phyloP scores from a whole-genome alignment of 306 rosid species.

The Rosa chinensis region DNA sequence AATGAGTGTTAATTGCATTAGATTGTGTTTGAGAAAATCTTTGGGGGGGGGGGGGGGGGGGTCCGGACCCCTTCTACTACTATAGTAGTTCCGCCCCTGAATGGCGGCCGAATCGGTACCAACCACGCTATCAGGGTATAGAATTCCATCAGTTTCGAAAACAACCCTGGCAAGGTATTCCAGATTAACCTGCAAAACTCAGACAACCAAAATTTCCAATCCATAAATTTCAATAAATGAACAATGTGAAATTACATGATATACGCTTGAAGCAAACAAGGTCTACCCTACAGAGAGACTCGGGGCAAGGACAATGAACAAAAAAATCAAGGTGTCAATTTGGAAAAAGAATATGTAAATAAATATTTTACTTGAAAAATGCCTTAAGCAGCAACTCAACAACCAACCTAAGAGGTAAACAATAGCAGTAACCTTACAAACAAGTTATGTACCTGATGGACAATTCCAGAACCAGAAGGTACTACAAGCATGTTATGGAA shows the following conservation, averaged over 20 bases:
- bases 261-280: too few relatives aligned
- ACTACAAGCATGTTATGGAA: background rate
- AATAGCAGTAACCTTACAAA: background rate
- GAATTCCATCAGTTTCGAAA: background rate
- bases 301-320: too few relatives aligned
- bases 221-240: background rate
- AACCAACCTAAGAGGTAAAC: background rate
- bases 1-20: too few relatives aligned
- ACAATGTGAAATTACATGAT: too few relatives aligned
- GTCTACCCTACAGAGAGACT: too few relatives aligned
- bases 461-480: background rate
- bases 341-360: too few relatives aligned
- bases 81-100: too few relatives aligned
- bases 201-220: too few relatives aligned
- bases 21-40: too few relatives aligned
- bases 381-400: background rate
- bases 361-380: background rate
- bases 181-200: background rate
- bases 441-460: background rate
- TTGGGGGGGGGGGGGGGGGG: too few relatives aligned
- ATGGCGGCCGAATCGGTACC: constrained; percentile 23
- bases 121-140: constrained; percentile 14
- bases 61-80: too few relatives aligned
- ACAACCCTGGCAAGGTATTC: background rate
- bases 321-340: background rate